These are phyloP conservation scores for Ustilago bromivora DNA, from an alignment of 1,284 basidiomycete genomes.

Conservation along the genomic window DNA sequence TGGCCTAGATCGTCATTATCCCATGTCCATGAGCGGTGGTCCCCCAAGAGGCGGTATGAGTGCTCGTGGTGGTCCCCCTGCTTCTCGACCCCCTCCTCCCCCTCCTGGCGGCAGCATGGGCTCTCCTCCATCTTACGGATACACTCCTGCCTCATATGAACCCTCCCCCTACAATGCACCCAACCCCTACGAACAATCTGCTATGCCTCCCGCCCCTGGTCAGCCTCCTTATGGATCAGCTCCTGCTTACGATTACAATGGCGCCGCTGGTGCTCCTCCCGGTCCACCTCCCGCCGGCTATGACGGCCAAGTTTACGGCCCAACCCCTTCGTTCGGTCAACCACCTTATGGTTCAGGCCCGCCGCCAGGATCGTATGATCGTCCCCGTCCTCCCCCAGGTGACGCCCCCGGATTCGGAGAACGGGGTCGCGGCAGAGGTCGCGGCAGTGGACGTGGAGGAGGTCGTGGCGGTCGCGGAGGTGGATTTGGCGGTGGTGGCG, in stretches of 20 bases:
- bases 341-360: conserved; percentile 17
- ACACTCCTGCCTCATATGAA: conserved; percentile 10
- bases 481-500: conserved; percentile 29
- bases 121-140: conserved; percentile 31
- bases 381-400: conserved; percentile 22
- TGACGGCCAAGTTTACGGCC: conserved; percentile 22
- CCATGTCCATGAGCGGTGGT: conserved; percentile 30
- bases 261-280: conserved; percentile 5
- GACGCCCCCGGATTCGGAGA: conserved; percentile 29
- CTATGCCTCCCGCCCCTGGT: conserved; percentile 15
- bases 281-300: conserved; percentile 17
- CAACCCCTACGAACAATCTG: conserved; percentile 19
- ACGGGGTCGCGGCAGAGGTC: conserved; percentile 7
- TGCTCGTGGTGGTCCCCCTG: conserved; percentile 26
- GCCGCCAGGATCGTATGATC: conserved; percentile 23
- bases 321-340: conserved; percentile 20
- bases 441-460: conserved; percentile 30
- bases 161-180: conserved; percentile 11
- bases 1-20: conserved; percentile 41
- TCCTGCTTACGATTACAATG: conserved; percentile 26
- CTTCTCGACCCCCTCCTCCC: conserved; percentile 28
- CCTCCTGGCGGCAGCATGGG: conserved; percentile 13
- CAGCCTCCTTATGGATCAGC: conserved; percentile 25
- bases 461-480: conserved; percentile 29
- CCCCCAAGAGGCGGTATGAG: conserved; percentile 41